phyloP scores from a whole-genome alignment of 2,329 filamentous ascomycete species.

The Basipetospora chlamydospora region DNA sequence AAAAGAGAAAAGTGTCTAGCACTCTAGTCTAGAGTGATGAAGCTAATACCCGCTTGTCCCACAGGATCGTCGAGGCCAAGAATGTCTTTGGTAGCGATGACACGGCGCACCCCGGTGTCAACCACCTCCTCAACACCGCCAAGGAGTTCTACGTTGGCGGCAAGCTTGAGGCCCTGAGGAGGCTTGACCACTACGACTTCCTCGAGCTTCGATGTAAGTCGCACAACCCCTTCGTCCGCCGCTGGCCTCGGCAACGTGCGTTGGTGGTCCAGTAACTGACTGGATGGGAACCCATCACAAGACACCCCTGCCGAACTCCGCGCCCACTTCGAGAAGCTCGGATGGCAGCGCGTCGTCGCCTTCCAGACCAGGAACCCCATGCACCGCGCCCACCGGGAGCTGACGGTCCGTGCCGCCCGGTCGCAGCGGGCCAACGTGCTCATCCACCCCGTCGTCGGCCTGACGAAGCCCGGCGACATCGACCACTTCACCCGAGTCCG shows the following conservation, averaged over 20 bases:
- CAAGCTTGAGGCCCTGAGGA: slow-evolving; percentile 89
- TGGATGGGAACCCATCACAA: slow-evolving; percentile 20
- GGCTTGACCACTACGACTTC: slow-evolving; percentile 97
- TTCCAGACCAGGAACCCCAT: slow-evolving; percentile 99
- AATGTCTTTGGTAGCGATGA: slow-evolving; percentile 89
- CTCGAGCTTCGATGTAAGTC: slow-evolving; percentile 78
- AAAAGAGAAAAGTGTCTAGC: slow-evolving; percentile 1
- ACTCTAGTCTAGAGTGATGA: slow-evolving; percentile 7
- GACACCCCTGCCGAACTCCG: slow-evolving; percentile 90
- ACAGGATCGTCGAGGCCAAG: slow-evolving; percentile 72
- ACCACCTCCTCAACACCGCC: slow-evolving; percentile 69
- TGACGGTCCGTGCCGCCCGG: slow-evolving; percentile 92
- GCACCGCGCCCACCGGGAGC: slow-evolving; percentile 95
- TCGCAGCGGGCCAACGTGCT: slow-evolving; percentile 95
- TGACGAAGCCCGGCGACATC: slow-evolving; percentile 98
- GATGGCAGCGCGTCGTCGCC: slow-evolving; percentile 92
- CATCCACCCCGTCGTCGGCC: slow-evolving; percentile 94
- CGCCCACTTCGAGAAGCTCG: slow-evolving; percentile 97
- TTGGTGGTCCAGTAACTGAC: not conserved
- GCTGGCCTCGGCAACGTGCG: not conserved
- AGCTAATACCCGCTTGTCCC: slow-evolving; percentile 6
- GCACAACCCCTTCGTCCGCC: not conserved
- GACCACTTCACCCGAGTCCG: slow-evolving; percentile 99
- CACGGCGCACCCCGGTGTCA: slow-evolving; percentile 80
- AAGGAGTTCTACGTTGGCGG: slow-evolving; percentile 89